phyloP scores from a whole-genome alignment of 208 protist species.

The Phytomonas sp. region DNA sequence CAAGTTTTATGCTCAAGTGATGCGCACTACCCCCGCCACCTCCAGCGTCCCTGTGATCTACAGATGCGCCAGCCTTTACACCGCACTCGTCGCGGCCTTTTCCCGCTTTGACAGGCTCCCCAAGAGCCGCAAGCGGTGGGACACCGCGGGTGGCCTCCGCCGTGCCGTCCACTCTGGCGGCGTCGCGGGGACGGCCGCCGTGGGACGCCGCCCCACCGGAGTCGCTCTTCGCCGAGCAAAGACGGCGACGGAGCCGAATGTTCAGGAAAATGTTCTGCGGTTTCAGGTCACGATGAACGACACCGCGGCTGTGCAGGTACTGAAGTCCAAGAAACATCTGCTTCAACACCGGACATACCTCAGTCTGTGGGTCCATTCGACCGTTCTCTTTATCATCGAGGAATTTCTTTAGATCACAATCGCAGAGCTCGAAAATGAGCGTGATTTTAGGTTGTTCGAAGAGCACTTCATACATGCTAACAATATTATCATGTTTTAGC shows the following conservation, averaged over 20 bases:
- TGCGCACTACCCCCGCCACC: neutral
- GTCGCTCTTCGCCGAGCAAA: neutral
- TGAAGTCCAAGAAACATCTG: constrained; percentile 70
- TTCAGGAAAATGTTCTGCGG: constrained; percentile 87
- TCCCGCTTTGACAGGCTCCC: constrained; percentile 9
- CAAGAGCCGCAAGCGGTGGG: too few relatives aligned
- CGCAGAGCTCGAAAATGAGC: constrained; percentile 96
- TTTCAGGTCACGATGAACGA: constrained; percentile 90
- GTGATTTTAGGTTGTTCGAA: constrained; percentile 95
- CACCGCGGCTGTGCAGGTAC: constrained; percentile 64
- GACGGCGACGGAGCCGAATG: constrained; percentile 14
- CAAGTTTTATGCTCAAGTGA: constrained; percentile 68
- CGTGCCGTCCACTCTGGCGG: too few relatives aligned
- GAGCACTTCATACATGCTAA: constrained; percentile 93
- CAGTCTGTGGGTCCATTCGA: constrained; percentile 30
- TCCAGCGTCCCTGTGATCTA: neutral
- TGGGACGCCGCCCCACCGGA: too few relatives aligned
- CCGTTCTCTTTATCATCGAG: constrained; percentile 59
- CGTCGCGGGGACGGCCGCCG: too few relatives aligned
- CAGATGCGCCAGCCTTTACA: too few relatives aligned
- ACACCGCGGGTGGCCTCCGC: too few relatives aligned
- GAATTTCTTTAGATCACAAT: constrained; percentile 95
- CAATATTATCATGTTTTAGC: constrained; percentile 92
- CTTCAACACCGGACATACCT: constrained; percentile 59
- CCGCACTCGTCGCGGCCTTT: constrained; percentile 3